Conservation (phyloP, 2,329 filamentous ascomycete genomes). For the Ceratocystis papillata region DNA sequence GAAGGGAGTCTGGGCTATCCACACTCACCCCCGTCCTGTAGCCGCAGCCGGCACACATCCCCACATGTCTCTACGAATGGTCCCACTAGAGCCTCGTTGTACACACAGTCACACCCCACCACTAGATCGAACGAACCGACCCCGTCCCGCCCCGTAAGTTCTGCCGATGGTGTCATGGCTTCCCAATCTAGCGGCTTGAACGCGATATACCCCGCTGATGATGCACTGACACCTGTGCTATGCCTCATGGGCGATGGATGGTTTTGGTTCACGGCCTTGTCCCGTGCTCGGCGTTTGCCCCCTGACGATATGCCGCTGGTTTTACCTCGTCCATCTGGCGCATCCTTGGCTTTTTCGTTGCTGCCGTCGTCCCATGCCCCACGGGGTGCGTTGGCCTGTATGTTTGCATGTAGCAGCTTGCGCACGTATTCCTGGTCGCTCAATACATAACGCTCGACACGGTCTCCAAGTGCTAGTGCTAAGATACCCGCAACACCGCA, state of each 20-base stretch:
- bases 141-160: slow-evolving; percentile 28
- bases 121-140: slow-evolving; percentile 51
- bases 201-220: slow-evolving; percentile 34
- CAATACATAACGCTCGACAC: slow-evolving; percentile 56
- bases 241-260: no score
- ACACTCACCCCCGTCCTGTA: neutral
- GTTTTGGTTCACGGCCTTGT: neutral
- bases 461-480: slow-evolving; percentile 51
- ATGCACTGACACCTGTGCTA: neutral
- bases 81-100: slow-evolving; percentile 75
- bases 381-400: slow-evolving; percentile 47
- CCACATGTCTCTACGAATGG: slow-evolving; percentile 74
- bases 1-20: neutral
- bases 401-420: slow-evolving; percentile 63
- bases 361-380: slow-evolving; percentile 16
- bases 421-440: slow-evolving; percentile 85
- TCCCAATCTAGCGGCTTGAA: slow-evolving; percentile 77
- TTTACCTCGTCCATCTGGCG: neutral
- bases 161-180: slow-evolving; percentile 41
- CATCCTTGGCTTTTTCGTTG: slow-evolving; percentile 6
- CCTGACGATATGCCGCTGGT: neutral
- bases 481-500: slow-evolving; percentile 77
- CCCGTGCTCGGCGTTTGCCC: neutral
- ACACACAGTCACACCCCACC: slow-evolving; percentile 86
- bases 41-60: slow-evolving; percentile 57